A percentile compares a stretch with the other conserved stretches of the same genome.
Conservation (phyloP, 1,284 basidiomycete genomes). For the Rhizoctonia solani region DNA sequence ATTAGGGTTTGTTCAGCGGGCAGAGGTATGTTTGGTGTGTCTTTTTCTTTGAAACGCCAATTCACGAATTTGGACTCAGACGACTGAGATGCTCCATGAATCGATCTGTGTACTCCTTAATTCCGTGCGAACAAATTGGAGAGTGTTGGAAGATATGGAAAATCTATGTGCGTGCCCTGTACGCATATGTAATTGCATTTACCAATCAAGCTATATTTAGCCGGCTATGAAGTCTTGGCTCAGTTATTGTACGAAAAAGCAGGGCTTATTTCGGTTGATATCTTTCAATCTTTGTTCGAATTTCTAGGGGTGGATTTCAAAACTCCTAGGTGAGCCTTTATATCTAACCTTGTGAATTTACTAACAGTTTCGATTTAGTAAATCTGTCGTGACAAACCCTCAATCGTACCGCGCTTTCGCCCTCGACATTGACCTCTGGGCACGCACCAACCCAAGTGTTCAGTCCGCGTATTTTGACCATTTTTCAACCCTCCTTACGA, state of each 20-base stretch:
- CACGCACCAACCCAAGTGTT: constrained; percentile 66
- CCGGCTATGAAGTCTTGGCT: constrained; percentile 85
- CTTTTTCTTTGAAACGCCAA: not conserved
- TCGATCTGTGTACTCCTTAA: constrained; percentile 75
- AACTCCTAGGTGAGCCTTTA: constrained; percentile 67
- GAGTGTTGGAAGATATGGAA: constrained; percentile 91
- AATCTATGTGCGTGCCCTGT: constrained; percentile 75
- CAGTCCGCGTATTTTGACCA: constrained; percentile 80
- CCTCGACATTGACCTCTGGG: constrained; percentile 91
- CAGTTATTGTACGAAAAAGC: constrained; percentile 74
- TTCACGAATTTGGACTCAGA: not conserved
- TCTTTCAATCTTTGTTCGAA: constrained; percentile 78
- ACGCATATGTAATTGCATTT: constrained; percentile 43
- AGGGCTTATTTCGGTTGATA: constrained; percentile 73
- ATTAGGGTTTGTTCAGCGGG: constrained; percentile 77
- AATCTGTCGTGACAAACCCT: constrained; percentile 80
- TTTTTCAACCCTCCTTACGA: constrained; percentile 71
- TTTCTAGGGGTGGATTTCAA: constrained; percentile 84
- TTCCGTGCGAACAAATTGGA: constrained; percentile 82
- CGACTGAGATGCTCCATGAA: constrained; percentile 65
- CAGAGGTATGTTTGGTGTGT: constrained; percentile 55
- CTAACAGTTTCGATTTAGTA: constrained; percentile 50
- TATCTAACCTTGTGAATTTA: not conserved
- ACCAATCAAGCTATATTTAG: constrained; percentile 48
- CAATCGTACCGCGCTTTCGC: constrained; percentile 83